A percentile compares a stretch with the other conserved stretches of the same genome.
Evolutionary conservation across 169 alveolate genomes (phyloP).

Genomic region (Cryptosporidium tyzzeri): DNA sequence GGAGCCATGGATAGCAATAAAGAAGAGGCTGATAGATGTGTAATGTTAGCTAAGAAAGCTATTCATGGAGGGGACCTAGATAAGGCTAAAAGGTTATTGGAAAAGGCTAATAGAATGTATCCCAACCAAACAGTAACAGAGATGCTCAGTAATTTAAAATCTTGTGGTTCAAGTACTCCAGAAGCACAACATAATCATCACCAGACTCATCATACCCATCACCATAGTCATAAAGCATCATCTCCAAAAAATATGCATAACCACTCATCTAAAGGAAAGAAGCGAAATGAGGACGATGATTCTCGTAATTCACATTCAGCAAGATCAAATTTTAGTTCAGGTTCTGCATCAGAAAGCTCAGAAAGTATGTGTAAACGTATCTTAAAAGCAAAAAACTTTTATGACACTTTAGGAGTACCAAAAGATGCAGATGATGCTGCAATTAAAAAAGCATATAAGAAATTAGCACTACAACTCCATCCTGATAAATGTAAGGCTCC

Average conservation of each 20-base stretch:
- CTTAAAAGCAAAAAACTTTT: constrained; percentile 88
- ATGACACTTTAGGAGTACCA: constrained; percentile 91
- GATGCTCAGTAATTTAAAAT: constrained; percentile 46
- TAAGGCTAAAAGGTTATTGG: constrained; percentile 82
- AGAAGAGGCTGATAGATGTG: constrained; percentile 84
- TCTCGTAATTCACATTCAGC: not conserved
- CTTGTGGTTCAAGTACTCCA: not conserved
- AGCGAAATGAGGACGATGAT: not conserved
- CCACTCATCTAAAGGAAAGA: not conserved
- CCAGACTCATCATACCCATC: not conserved
- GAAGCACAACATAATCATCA: not conserved
- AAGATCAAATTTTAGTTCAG: not conserved
- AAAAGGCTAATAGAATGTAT: constrained; percentile 83
- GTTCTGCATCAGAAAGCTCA: constrained; percentile 26
- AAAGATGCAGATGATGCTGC: constrained; percentile 89
- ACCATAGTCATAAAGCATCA: not conserved
- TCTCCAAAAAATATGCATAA: not conserved
- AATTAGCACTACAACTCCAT: constrained; percentile 94
- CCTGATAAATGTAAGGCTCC: constrained; percentile 97
- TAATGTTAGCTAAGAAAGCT: constrained; percentile 81
- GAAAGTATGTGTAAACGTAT: constrained; percentile 82
- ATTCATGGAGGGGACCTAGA: constrained; percentile 79
- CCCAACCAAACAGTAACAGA: constrained; percentile 80
- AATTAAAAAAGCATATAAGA: constrained; percentile 93
- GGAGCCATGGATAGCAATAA: constrained; percentile 83